These are phyloP conservation scores for Botryosphaeria agaves DNA, from an alignment of 2,329 filamentous ascomycete genomes.

Conservation along the genomic window DNA sequence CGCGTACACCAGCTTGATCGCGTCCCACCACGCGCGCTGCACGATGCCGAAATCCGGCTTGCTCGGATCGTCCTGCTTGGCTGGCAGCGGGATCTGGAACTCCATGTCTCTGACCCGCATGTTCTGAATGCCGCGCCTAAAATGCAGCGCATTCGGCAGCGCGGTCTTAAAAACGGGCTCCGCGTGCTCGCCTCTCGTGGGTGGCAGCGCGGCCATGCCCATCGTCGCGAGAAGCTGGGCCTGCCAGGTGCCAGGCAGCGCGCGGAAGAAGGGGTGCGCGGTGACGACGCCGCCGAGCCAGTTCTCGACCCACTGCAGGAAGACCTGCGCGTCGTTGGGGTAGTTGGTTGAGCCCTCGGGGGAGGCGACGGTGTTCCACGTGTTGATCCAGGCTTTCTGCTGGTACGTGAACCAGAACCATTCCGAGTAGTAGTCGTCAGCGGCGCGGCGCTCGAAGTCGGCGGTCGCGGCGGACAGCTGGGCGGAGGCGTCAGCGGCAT, in stretches of 20 bases:
- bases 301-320: constrained; percentile 20
- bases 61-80: constrained; percentile 11
- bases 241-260: constrained; percentile 5
- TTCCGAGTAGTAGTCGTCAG: constrained; percentile 27
- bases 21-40: constrained; percentile 33
- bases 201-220: constrained; percentile 11
- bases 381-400: constrained; percentile 28
- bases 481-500: constrained; percentile 13
- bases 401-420: constrained; percentile 35
- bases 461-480: constrained; percentile 16
- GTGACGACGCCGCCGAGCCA: constrained; percentile 21
- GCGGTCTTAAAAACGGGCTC: constrained; percentile 18
- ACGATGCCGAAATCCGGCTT: constrained; percentile 25
- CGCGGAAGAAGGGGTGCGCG: constrained; percentile 3
- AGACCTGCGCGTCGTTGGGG: constrained; percentile 15
- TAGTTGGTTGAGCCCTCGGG: constrained; percentile 17
- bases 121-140: constrained; percentile 13
- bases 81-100: constrained; percentile 26
- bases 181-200: constrained; percentile 10
- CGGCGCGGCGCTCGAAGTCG: constrained; percentile 21
- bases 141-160: constrained; percentile 29
- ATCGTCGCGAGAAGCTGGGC: constrained; percentile 5
- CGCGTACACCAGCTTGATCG: constrained; percentile 26
- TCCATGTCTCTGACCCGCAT: constrained; percentile 4
- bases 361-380: constrained; percentile 23